These are phyloP conservation scores for Auriscalpium orientale DNA, from an alignment of 768 basidiomycete species.

Conservation along the genomic window DNA sequence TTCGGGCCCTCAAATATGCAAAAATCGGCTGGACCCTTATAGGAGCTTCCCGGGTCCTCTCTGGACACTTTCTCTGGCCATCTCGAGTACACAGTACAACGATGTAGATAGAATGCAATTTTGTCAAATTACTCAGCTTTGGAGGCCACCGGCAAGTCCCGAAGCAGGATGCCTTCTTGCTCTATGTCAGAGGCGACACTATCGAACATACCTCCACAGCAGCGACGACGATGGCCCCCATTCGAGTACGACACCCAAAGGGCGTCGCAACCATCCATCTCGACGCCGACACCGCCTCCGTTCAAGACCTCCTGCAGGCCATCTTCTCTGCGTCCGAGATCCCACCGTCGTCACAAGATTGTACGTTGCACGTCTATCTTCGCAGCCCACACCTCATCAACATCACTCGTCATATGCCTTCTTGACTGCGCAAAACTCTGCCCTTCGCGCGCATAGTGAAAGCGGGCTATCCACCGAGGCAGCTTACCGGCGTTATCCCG, in stretches of 20 bases:
- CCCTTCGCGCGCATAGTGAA: conserved; percentile 42
- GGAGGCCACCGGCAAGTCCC: background rate
- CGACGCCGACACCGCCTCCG: conserved; percentile 50
- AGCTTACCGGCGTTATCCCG: conserved; percentile 56
- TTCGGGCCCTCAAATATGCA: no score
- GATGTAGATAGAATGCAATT: no score
- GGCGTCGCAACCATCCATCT: conserved; percentile 76
- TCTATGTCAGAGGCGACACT: background rate
- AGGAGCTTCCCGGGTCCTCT: no score
- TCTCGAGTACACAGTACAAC: no score
- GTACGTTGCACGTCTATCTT: conserved; percentile 37
- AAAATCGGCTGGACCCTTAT: no score
- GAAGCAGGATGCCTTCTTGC: background rate
- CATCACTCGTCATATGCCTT: no score
- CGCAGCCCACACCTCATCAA: background rate
- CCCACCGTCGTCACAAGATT: conserved; percentile 64
- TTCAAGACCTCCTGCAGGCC: conserved; percentile 68
- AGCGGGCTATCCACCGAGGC: conserved; percentile 77
- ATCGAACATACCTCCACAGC: background rate
- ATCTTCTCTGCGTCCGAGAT: conserved; percentile 66
- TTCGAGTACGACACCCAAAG: conserved; percentile 80
- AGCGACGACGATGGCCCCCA: conserved; percentile 44
- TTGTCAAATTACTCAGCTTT: background rate
- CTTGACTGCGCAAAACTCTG: background rate
- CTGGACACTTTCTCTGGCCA: no score